Evolutionary conservation across 2,329 filamentous ascomycete species (phyloP).

Genomic region (Helicocarpus griseus): DNA sequence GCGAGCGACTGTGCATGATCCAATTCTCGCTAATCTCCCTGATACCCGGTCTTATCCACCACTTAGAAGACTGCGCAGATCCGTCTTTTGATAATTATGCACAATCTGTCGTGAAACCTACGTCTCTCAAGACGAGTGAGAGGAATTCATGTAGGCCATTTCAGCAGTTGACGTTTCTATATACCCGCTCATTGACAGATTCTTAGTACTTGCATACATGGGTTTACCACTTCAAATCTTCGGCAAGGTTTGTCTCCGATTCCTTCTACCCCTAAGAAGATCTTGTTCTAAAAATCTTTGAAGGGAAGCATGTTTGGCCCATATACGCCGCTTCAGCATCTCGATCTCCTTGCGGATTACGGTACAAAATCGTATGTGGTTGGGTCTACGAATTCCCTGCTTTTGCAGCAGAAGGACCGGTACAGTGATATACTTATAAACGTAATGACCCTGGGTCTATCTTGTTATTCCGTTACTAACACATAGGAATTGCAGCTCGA

Average conservation of each 20-base stretch:
- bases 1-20: slow-evolving; percentile 93
- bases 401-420: slow-evolving; percentile 86
- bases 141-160: slow-evolving; percentile 56
- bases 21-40: slow-evolving; percentile 94
- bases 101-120: slow-evolving; percentile 62
- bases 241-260: slow-evolving; percentile 54
- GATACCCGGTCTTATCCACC: slow-evolving; percentile 83
- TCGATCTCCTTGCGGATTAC: slow-evolving; percentile 85
- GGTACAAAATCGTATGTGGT: slow-evolving; percentile 96
- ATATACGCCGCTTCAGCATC: slow-evolving; percentile 90
- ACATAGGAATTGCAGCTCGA: slow-evolving; percentile 49
- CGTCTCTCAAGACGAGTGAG: slow-evolving; percentile 83
- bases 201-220: slow-evolving; percentile 74
- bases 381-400: slow-evolving; percentile 87
- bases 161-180: not conserved
- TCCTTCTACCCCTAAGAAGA: not conserved
- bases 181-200: slow-evolving; percentile 15
- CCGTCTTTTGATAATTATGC: slow-evolving; percentile 84
- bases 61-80: slow-evolving; percentile 89
- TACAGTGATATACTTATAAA: slow-evolving; percentile 97
- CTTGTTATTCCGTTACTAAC: not conserved
- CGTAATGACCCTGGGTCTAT: slow-evolving; percentile 24
- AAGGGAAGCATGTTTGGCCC: slow-evolving; percentile 90
- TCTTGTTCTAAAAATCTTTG: slow-evolving; percentile 47
- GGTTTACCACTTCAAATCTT: slow-evolving; percentile 91